Evolutionary conservation across 805 yeast genomes (phyloP).

Genomic region (Wickerhamiella nectarea): DNA sequence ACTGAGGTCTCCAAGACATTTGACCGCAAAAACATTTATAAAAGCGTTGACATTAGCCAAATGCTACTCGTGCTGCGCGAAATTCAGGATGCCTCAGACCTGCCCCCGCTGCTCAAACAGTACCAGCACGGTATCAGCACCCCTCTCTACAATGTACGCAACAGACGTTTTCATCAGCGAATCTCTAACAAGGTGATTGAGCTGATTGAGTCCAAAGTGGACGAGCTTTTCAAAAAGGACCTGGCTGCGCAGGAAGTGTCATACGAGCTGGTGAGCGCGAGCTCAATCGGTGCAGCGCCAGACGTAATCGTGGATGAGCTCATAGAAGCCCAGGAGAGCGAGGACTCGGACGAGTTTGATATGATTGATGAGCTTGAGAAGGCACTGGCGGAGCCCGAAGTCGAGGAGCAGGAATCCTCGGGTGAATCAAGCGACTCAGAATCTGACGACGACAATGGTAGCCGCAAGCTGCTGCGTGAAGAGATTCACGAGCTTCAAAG

Average conservation of each 20-base stretch:
- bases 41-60: slow-evolving; percentile 75
- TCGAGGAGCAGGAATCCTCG: slow-evolving; percentile 34
- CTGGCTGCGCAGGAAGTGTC: slow-evolving; percentile 70
- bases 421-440: slow-evolving; percentile 30
- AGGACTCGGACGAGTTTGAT: slow-evolving; percentile 23
- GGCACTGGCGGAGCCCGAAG: slow-evolving; percentile 34
- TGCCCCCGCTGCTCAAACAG: slow-evolving; percentile 14
- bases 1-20: slow-evolving; percentile 79
- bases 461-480: slow-evolving; percentile 56
- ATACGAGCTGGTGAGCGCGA: slow-evolving; percentile 51
- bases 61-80: slow-evolving; percentile 61
- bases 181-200: slow-evolving; percentile 60
- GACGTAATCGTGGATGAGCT: slow-evolving; percentile 24
- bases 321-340: slow-evolving; percentile 23
- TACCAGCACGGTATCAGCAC: slow-evolving; percentile 72
- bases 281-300: slow-evolving; percentile 24
- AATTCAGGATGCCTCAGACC: slow-evolving; percentile 35
- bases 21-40: slow-evolving; percentile 77
- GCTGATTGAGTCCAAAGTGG: slow-evolving; percentile 64
- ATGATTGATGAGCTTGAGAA: slow-evolving; percentile 25
- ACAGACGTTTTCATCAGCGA: slow-evolving; percentile 57
- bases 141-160: slow-evolving; percentile 58
- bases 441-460: slow-evolving; percentile 33
- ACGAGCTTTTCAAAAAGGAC: slow-evolving; percentile 60
- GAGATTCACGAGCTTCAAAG: slow-evolving; percentile 71